Conservation (phyloP, 2,329 filamentous ascomycete species). For the Ceratocystis colombiana region DNA sequence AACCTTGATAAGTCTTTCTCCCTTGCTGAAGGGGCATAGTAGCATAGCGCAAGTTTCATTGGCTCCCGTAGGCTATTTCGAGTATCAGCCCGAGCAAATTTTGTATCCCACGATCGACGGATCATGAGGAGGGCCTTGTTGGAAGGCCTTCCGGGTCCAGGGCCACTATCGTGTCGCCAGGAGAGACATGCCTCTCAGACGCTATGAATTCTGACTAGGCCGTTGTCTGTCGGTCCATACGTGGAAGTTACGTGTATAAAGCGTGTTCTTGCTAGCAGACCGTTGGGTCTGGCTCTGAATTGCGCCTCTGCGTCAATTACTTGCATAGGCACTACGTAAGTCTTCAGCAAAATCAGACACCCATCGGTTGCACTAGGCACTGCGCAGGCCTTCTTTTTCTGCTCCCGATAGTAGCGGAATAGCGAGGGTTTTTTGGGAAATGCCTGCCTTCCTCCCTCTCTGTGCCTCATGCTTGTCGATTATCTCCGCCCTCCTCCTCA, state of each 20-base stretch:
- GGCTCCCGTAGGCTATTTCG: not conserved
- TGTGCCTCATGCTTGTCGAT: not conserved
- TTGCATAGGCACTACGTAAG: not conserved
- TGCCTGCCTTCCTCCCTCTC: not conserved
- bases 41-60: slow-evolving; percentile 3
- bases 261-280: too few species aligned
- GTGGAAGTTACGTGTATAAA: too few species aligned
- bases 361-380: not conserved
- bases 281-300: not conserved
- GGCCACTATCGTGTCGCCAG: too few species aligned
- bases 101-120: not conserved
- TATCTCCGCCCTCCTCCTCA: not conserved
- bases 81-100: slow-evolving; percentile 2
- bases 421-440: too few species aligned
- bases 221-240: too few species aligned
- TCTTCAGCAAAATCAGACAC: not conserved
- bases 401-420: too few species aligned
- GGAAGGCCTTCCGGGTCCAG: too few species aligned
- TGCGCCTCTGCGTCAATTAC: not conserved
- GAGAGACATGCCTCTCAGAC: too few species aligned
- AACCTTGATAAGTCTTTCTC: not conserved
- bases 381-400: too few species aligned
- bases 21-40: not conserved
- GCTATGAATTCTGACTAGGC: too few species aligned
- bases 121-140: too few species aligned